Evolutionary conservation across 108 stramenopile species (phyloP), one percentile per base, ranked within the genome.

Genomic region (Aurantiochytrium sp.): DNA sequence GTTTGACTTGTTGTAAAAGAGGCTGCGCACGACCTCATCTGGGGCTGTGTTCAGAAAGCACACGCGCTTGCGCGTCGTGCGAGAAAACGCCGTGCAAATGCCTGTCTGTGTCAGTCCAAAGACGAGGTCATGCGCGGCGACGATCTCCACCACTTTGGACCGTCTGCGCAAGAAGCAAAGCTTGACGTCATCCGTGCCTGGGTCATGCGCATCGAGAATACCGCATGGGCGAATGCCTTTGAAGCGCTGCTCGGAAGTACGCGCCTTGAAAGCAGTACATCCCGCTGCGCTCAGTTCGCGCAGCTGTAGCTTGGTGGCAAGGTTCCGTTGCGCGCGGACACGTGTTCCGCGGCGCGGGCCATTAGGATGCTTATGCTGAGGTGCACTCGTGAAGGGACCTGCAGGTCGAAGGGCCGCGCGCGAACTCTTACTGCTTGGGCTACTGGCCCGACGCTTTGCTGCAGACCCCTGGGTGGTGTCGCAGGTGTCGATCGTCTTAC

Each of bases 1-100:
- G 51, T 83, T 83, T 12, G 76, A 83, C 4, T 83, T 83, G 76
- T 83, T 83, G 76, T 83, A 83, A 35, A 83, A 83, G 49, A 83
- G 76, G 51, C 76, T 83, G 45, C 76, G 76, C 49, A 83, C 51
- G 10, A 83, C 76, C 51, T 83, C 76, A 23, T 83, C 76, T 23
- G 76, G 76, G 76, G 76, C 76, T 25, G 51, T 83, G 76, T 83
- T 83, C 49, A 83, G 76, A 4, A 83, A 83, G 51, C 76, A 83
- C 19, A 83, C 51, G 12, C 76, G 76, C 49, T 53, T 47, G 49
- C 51, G 45, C 25, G 76, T 28, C 10, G 12, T 35, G 76, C 76
- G 76, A 4, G n/a, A n/a, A 53, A 83, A 83, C n/a, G 76, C 76
- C 49, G 76, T 83, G 51, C 76, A 83, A 45, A 83, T 83, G 28